Evolutionary conservation across 805 yeast species (phyloP).

Genomic region (Blastobotrys americana): DNA sequence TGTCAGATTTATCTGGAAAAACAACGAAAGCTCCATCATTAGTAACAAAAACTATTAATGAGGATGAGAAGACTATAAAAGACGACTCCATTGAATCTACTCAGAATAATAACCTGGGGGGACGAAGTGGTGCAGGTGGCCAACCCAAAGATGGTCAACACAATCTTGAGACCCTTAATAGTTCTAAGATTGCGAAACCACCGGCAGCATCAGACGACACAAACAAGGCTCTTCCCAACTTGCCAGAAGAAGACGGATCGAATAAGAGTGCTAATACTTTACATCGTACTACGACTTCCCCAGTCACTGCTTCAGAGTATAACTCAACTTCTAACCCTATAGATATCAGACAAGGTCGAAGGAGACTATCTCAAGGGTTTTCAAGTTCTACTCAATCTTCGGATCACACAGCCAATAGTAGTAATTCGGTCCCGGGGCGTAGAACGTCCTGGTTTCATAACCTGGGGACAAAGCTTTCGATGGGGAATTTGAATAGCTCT

Average conservation of each 20-base stretch:
- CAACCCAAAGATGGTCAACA: neutral
- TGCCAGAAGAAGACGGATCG: neutral
- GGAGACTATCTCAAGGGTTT: neutral
- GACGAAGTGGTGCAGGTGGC: constrained; percentile 11
- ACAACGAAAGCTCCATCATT: too few species aligned
- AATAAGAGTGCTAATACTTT: neutral
- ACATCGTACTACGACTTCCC: neutral
- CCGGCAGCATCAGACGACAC: too few species aligned
- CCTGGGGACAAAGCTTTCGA: constrained; percentile 5
- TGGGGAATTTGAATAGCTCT: too few species aligned
- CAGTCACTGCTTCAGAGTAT: neutral
- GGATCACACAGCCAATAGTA: neutral
- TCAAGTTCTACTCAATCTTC: too few species aligned
- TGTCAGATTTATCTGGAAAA: too few species aligned
- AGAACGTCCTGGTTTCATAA: constrained; percentile 4
- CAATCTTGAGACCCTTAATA: too few species aligned
- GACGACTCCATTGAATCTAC: too few species aligned
- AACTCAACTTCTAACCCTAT: neutral
- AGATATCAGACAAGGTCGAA: neutral
- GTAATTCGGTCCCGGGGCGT: constrained; percentile 1
- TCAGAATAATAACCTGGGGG: too few species aligned
- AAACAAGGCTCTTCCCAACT: neutral
- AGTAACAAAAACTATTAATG: too few species aligned
- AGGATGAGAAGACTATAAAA: too few species aligned
- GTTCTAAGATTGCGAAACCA: too few species aligned